Percentiles rank a stretch among this genome's conserved stretches.
phyloP scores from a whole-genome alignment of 371 early-diverging fungal species.

The Lichtheimia hyalospora region DNA sequence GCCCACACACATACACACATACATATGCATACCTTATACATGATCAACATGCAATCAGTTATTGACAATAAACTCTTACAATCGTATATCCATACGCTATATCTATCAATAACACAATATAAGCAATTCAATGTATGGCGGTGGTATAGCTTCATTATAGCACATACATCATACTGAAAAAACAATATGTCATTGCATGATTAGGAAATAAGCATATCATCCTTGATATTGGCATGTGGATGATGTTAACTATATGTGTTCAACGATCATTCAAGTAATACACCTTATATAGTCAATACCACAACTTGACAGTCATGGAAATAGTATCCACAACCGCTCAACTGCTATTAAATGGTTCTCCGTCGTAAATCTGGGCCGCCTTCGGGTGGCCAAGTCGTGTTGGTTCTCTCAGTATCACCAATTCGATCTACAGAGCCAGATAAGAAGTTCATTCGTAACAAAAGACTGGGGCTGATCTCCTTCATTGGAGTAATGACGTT shows the following conservation, averaged over 20 bases:
- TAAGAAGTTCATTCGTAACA: neutral
- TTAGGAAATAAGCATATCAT: neutral
- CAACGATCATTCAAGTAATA: neutral
- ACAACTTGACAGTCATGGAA: neutral
- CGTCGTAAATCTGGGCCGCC: neutral
- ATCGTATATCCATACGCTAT: neutral
- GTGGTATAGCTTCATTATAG: neutral
- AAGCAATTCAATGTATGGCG: neutral
- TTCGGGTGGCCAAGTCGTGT: slow-evolving; percentile 2
- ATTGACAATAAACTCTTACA: neutral
- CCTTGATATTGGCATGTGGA: neutral
- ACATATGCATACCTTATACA: neutral
- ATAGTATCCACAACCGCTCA: neutral
- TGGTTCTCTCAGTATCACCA: neutral
- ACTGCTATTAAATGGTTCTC: neutral
- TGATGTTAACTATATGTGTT: no score
- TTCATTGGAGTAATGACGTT: slow-evolving; percentile 6
- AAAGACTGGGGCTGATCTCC: slow-evolving; percentile 12
- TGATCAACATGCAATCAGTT: neutral
- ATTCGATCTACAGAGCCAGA: slow-evolving; percentile 11
- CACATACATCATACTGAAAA: neutral
- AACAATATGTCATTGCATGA: neutral
- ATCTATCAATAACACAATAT: no score
- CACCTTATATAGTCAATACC: neutral
- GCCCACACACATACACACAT: neutral